Evolutionary conservation across 2,329 filamentous ascomycete species (phyloP).

Genomic region (Scedosporium boydii): DNA sequence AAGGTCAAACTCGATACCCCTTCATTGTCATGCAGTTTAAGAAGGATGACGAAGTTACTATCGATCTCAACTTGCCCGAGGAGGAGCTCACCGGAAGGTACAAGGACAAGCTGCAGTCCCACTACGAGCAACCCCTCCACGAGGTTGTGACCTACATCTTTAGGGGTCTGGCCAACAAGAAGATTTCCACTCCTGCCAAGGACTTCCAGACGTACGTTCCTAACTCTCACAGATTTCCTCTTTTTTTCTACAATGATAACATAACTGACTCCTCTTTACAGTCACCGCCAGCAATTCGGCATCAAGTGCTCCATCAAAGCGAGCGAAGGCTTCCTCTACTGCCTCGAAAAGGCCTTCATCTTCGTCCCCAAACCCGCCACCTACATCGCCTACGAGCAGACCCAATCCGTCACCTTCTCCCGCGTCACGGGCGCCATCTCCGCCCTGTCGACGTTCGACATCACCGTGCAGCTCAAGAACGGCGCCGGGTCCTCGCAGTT

Average conservation of each 20-base stretch:
- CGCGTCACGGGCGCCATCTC: conserved; percentile 91
- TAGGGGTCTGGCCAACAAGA: conserved; percentile 87
- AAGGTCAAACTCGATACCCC: conserved; percentile 94
- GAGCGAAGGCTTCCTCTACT: conserved; percentile 95
- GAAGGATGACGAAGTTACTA: conserved; percentile 90
- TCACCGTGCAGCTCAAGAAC: conserved; percentile 82
- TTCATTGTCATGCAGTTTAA: conserved; percentile 99
- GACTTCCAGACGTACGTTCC: conserved; percentile 68
- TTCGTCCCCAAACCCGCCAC: conserved; percentile 98
- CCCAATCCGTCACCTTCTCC: conserved; percentile 86
- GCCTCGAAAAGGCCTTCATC: conserved; percentile 95
- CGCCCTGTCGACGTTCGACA: conserved; percentile 92
- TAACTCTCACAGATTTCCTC: too few species aligned
- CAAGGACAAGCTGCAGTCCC: conserved; percentile 76
- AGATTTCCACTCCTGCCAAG: conserved; percentile 85
- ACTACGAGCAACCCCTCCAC: conserved; percentile 90
- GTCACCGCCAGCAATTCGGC: conserved; percentile 84
- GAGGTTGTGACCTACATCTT: conserved; percentile 94
- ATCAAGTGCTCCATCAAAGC: conserved; percentile 99
- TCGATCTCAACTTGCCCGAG: conserved; percentile 93
- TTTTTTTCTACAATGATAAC: not conserved
- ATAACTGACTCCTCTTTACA: conserved; percentile 22
- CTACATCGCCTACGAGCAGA: conserved; percentile 92
- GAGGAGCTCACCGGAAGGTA: conserved; percentile 77
- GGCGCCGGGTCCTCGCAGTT: conserved; percentile 88